Percentiles rank a stretch among this genome's conserved stretches.
Conservation (phyloP, 441 rosid genomes). For the Mallotus japonicus region DNA sequence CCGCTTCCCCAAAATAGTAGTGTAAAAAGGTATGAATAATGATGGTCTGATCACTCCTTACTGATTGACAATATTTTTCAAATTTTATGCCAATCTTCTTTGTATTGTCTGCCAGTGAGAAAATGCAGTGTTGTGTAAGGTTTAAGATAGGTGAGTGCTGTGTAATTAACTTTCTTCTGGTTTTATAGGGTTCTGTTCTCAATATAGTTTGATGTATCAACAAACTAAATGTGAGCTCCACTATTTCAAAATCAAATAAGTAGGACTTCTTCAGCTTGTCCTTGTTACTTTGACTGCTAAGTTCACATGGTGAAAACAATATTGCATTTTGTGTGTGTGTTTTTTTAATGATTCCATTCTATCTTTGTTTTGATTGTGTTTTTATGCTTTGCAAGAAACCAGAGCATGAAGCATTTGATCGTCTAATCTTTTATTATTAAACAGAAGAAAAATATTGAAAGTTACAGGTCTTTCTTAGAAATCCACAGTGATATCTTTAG, state of each 20-base stretch:
- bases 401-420: not conserved
- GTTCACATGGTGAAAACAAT: not conserved
- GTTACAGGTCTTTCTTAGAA: not conserved
- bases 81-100: constrained; percentile 8
- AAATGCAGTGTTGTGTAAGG: constrained; percentile 14
- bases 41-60: not conserved
- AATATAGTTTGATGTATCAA: constrained; percentile 26
- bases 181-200: constrained; percentile 13
- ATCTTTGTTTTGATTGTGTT: not conserved
- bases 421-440: not conserved
- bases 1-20: constrained; percentile 75
- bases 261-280: not conserved
- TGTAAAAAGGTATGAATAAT: constrained; percentile 31
- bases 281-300: not conserved
- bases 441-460: not conserved
- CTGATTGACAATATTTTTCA: constrained; percentile 15
- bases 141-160: constrained; percentile 26
- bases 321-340: not conserved
- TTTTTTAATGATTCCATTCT: not conserved
- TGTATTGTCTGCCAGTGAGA: constrained; percentile 20
- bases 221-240: not conserved
- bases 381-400: not conserved
- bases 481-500: no score
- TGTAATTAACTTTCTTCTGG: constrained; percentile 27
- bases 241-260: constrained; percentile 13